A percentile compares a stretch with the other conserved stretches of the same genome.
Conservation (phyloP, 2,329 filamentous ascomycete species). For the Aspergillus novofumigatus region DNA sequence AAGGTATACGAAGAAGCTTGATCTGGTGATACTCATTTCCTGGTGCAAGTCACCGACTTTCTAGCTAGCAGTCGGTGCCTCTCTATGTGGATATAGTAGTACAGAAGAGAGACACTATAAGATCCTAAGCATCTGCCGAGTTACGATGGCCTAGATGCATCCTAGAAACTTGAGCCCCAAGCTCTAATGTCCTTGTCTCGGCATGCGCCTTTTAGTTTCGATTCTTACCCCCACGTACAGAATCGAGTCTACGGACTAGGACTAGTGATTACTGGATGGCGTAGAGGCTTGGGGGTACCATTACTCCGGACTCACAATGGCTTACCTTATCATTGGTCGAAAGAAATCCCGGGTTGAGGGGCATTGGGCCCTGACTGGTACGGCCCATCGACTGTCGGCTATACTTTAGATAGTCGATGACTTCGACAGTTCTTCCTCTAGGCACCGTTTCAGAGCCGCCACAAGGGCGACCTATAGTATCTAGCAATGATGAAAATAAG, state of each 20-base stretch:
- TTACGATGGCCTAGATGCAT: neutral
- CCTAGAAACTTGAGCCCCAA: neutral
- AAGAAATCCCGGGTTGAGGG: neutral
- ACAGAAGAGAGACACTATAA: neutral
- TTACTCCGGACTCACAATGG: neutral
- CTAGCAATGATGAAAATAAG: neutral
- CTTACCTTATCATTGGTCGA: neutral
- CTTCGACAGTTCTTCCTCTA: neutral
- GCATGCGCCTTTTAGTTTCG: neutral
- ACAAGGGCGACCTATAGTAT: no score
- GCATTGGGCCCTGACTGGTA: no score
- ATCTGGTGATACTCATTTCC: neutral
- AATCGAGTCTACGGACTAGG: neutral
- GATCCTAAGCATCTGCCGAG: neutral
- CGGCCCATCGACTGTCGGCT: neutral
- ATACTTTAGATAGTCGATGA: neutral
- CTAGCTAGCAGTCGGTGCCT: neutral
- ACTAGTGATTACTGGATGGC: no score
- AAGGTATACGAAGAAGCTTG: neutral
- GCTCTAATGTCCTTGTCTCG: no score
- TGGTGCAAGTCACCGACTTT: neutral
- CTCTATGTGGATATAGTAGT: neutral
- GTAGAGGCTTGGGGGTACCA: neutral
- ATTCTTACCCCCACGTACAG: neutral
- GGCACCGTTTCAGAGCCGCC: neutral